Evolutionary conservation across 1,139 yeast species (phyloP).

Genomic region (Saccharomyces hybrid): DNA sequence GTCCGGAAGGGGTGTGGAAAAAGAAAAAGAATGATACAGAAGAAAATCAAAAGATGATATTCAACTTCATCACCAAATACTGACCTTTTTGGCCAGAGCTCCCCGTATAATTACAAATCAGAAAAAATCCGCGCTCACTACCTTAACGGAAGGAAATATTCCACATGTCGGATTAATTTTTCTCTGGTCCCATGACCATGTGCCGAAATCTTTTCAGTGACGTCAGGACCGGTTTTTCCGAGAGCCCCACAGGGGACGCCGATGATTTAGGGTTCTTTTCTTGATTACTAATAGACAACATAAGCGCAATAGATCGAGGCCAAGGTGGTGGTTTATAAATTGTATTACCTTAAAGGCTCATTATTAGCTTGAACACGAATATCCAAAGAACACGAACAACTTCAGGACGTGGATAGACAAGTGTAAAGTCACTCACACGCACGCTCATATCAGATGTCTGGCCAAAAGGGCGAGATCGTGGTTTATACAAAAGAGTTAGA

Average conservation of each 20-base stretch:
- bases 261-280: background rate
- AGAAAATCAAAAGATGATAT: background rate
- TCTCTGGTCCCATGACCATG: background rate
- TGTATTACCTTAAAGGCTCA: background rate
- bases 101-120: background rate
- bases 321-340: background rate
- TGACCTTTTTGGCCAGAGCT: background rate
- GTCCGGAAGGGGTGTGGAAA: background rate
- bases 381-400: background rate
- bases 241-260: background rate
- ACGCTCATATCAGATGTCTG: background rate
- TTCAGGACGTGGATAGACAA: background rate
- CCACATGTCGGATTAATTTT: background rate
- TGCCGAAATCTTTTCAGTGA: background rate
- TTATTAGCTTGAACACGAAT: background rate
- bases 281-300: background rate
- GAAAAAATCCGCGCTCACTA: background rate
- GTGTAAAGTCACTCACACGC: background rate
- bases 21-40: background rate
- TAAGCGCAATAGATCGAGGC: background rate
- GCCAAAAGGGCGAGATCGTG: background rate
- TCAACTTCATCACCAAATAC: background rate
- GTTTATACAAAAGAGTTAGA: conserved; percentile 4
- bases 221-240: background rate
- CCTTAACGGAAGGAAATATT: background rate